Conservation (phyloP, 2,329 filamentous ascomycete species). For the Tolypocladium endophyticum region DNA sequence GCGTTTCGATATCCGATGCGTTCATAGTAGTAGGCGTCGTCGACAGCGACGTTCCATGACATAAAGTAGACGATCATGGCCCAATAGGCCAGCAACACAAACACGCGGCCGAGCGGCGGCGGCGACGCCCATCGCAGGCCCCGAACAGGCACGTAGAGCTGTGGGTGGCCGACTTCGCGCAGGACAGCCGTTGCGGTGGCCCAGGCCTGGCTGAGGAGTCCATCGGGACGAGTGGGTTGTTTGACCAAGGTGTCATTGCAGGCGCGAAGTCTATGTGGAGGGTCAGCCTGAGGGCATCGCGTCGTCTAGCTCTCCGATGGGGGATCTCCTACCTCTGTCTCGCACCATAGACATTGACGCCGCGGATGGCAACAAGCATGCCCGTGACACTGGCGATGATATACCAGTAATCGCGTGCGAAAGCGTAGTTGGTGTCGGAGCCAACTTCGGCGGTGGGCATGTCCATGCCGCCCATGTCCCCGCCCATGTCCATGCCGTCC, state of each 20-base stretch:
- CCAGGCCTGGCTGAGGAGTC: constrained; percentile 36
- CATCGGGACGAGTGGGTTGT: constrained; percentile 42
- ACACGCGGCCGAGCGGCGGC: constrained; percentile 43
- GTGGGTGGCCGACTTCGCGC: constrained; percentile 47
- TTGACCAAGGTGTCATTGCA: constrained; percentile 30
- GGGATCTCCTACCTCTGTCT: constrained; percentile 25
- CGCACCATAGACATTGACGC: constrained; percentile 31
- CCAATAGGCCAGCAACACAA: constrained; percentile 47
- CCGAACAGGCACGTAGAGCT: constrained; percentile 35
- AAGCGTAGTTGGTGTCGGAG: constrained; percentile 35
- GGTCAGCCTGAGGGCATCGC: not conserved
- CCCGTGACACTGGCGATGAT: constrained; percentile 39
- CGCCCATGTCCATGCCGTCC: constrained; percentile 21
- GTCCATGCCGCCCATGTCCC: constrained; percentile 18
- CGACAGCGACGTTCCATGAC: constrained; percentile 33
- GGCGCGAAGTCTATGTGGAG: constrained; percentile 31
- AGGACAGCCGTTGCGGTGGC: constrained; percentile 47
- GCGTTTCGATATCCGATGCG: constrained; percentile 58
- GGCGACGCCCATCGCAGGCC: constrained; percentile 46
- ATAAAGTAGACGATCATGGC: constrained; percentile 48
- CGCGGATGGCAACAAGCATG: constrained; percentile 27
- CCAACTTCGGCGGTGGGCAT: constrained; percentile 23
- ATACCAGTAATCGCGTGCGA: constrained; percentile 50
- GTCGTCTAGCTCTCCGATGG: not conserved
- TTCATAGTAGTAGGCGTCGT: constrained; percentile 50